A percentile compares a stretch with the other conserved stretches of the same genome.
Conservation (phyloP, 129 eudicot genomes). For the Rutidosis leptorrhynchoides region DNA sequence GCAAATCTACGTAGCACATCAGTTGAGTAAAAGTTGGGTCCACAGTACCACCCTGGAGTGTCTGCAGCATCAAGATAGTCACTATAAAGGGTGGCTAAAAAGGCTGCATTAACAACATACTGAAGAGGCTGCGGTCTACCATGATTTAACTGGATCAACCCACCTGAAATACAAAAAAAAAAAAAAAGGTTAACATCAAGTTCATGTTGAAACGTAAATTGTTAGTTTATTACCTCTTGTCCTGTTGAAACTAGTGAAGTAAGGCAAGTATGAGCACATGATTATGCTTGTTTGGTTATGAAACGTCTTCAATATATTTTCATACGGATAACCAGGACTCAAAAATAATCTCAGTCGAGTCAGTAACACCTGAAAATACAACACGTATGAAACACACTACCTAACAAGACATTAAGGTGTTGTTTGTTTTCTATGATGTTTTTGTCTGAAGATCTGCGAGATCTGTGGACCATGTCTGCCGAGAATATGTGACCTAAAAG, state of each 20-base stretch:
- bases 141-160: constrained; percentile 69
- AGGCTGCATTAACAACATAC: constrained; percentile 76
- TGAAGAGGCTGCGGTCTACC: constrained; percentile 90
- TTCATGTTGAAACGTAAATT: neutral
- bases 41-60: constrained; percentile 88
- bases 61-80: constrained; percentile 86
- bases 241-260: constrained; percentile 64
- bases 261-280: constrained; percentile 83
- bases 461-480: no score
- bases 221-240: constrained; percentile 52
- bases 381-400: neutral
- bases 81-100: constrained; percentile 64
- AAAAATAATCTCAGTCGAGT: constrained; percentile 84
- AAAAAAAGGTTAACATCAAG: neutral
- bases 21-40: constrained; percentile 66
- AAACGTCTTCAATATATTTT: constrained; percentile 61
- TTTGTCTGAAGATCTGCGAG: no score
- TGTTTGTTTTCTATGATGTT: no score
- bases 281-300: constrained; percentile 75
- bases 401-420: no score
- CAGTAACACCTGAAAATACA: constrained; percentile 60
- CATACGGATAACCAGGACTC: constrained; percentile 95
- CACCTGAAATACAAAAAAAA: constrained; percentile 43
- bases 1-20: constrained; percentile 65
- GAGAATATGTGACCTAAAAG: no score